Conservation (phyloP, 768 basidiomycete species). For the Tylopilus rubrobrunneus region DNA sequence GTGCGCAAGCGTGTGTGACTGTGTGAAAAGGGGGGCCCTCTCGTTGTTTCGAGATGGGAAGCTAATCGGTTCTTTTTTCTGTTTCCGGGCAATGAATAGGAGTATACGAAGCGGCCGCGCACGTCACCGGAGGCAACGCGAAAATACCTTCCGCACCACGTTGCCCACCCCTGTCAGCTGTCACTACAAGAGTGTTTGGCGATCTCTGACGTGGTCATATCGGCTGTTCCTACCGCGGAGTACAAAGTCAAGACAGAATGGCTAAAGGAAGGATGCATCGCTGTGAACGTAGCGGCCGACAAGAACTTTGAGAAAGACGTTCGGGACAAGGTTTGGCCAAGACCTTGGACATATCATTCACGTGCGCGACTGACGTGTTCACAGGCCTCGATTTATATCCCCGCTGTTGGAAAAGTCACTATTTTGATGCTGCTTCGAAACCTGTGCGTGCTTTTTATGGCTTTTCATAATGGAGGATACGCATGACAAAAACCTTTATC, state of each 20-base stretch:
- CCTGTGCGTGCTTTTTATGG: conserved; percentile 51
- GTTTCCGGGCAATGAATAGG: conserved; percentile 37
- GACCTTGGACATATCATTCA: conserved; percentile 8
- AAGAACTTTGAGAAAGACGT: conserved; percentile 97
- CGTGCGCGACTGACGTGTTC: neutral
- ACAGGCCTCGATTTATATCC: conserved; percentile 87
- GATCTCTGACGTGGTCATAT: conserved; percentile 88
- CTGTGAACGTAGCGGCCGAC: conserved; percentile 88
- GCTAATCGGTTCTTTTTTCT: neutral
- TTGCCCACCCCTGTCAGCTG: conserved; percentile 64
- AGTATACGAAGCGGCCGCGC: conserved; percentile 90
- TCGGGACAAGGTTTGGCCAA: conserved; percentile 70
- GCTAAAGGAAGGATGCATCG: conserved; percentile 92
- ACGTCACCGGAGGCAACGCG: conserved; percentile 37
- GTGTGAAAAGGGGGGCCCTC: neutral
- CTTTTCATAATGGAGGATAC: neutral
- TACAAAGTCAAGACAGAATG: conserved; percentile 90
- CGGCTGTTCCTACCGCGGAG: conserved; percentile 78
- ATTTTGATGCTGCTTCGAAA: conserved; percentile 97
- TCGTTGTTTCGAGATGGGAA: neutral
- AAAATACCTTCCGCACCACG: conserved; percentile 80
- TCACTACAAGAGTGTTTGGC: conserved; percentile 78
- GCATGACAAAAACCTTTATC: neutral
- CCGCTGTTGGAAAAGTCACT: conserved; percentile 96
- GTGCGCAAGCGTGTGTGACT: conserved; percentile 28